Base-by-base conservation (phyloP, 345 rosid genomes). In the Populus ilicifolia region DNA sequence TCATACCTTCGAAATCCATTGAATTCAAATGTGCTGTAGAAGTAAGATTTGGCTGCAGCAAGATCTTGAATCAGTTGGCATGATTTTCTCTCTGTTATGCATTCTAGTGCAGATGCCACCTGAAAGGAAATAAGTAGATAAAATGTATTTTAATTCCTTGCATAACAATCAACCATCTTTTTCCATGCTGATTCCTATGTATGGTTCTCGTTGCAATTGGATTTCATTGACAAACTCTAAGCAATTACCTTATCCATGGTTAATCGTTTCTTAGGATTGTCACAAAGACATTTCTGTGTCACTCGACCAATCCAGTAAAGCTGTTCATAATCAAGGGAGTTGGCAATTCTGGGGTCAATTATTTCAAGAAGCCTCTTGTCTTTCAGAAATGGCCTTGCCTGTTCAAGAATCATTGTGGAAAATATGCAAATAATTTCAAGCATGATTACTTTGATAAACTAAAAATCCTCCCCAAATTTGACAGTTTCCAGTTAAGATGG, bases 81-180 rank as follows among this genome's bases (percentile, higher is more conserved):
- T 54, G 78, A 7, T 64, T 36, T 62, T 65, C 82, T 77, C 6
- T 79, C 73, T 72, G 73, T 33, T 63, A 82, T 80, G 72, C 63
- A 73, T 71, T 86, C 86, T 65, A 86, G 69, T n/a, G 86, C 80
- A 41, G 56, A 80, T 36, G 72, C 86, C 77, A 78, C 85, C 88
- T 83, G 69, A 14, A 66, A 8, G 0, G 52, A 48, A 20, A 17
- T 9, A 69, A 66, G 17, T 50, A 61, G 54, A 61, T 14, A 61
- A 39, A 7, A n/a, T 8, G 11, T 43, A 17, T 27, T 14, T 30
- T 0, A 27, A 18, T 8, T 6, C 50, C 16, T 8, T 27, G 39
- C 16, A n/a, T 29, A 44, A 48, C 38, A 6, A 10, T 38, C 25
- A 25, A 41, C 43, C 2, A 29, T 46, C 11, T 14, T 43, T 17